Base-by-base conservation (phyloP, 148 eudicot genomes). In the Mesembryanthemum crystallinum region DNA sequence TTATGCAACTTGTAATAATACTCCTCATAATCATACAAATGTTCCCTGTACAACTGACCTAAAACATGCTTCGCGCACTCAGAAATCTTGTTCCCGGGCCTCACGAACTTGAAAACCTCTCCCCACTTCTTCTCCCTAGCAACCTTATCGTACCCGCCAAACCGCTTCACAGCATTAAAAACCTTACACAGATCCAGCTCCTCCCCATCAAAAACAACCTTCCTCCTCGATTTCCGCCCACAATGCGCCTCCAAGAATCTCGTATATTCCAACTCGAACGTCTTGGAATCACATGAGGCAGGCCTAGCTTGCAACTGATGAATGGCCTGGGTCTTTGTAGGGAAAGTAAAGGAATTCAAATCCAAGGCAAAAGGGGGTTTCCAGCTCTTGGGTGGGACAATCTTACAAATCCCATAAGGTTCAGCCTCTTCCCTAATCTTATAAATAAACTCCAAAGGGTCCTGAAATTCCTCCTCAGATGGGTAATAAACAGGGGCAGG, bases 351-450 rank as follows among this genome's bases (percentile, higher is more conserved):
- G 6, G 81, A 71, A 63, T 91, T 81, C 79, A 89, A 80, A 82
- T 96, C 88, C 69, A 92, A 83, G 0, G 93, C 89, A 81, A 92
- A 96, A 3, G 99, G 97, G 35, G 99, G 88, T 58, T 96, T 92
- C 99, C 99, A 96, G 62, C 80, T 83, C 81, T 84, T 60, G 0
- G 99, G 99, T 6, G 99, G 99, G 17, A 96, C 89, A 72, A 96
- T 88, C 77, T 86, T 92, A 81, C 99, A 96, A 73, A 96, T 96
- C 83, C 99, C 99, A 82, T 82, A 96, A 0, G 86, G 82, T 79
- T 96, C 99, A 37, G 99, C 98, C 69, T 88, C 98, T 21, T 84
- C 85, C 86, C 99, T 87, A 84, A 96, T 96, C 85, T 91, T 91
- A 47, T 83, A 80, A 69, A 96, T 88, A 81, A 83, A 96, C 76